These are phyloP conservation scores for Ascochyta fabae DNA, from an alignment of 2,329 filamentous ascomycete genomes.

Conservation along the genomic window DNA sequence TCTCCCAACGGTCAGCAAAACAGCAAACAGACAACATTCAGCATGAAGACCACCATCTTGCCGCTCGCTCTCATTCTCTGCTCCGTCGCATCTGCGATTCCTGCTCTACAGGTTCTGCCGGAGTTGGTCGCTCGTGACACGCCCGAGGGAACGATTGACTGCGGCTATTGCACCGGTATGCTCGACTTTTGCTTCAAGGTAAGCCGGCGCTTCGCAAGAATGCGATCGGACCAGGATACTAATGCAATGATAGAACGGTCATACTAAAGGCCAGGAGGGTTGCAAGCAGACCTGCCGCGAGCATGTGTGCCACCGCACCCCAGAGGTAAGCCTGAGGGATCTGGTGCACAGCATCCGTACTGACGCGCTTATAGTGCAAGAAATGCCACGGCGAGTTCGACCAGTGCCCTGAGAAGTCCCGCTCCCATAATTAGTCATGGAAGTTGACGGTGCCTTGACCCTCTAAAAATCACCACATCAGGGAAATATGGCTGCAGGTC, in stretches of 20 bases:
- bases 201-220: background rate
- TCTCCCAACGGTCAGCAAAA: background rate
- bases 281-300: conserved; percentile 17
- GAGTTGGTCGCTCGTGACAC: background rate
- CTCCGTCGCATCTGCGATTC: background rate
- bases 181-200: conserved; percentile 13
- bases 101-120: background rate
- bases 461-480: too few relatives aligned
- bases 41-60: conserved; percentile 1
- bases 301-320: conserved; percentile 18
- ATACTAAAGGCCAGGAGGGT: conserved; percentile 14
- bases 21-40: background rate
- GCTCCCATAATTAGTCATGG: conserved; percentile 1
- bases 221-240: background rate
- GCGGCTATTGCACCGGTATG: conserved; percentile 12
- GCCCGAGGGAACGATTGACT: conserved; percentile 5
- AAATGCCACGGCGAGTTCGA: conserved; percentile 13
- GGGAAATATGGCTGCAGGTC: too few relatives aligned
- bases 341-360: background rate
- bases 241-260: conserved; percentile 8
- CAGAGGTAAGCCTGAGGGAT: background rate
- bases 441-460: background rate
- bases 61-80: background rate
- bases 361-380: conserved; percentile 9
- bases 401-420: conserved; percentile 7